Base-by-base conservation (phyloP, 2,329 filamentous ascomycete genomes). In the Beauveria caledonica region DNA sequence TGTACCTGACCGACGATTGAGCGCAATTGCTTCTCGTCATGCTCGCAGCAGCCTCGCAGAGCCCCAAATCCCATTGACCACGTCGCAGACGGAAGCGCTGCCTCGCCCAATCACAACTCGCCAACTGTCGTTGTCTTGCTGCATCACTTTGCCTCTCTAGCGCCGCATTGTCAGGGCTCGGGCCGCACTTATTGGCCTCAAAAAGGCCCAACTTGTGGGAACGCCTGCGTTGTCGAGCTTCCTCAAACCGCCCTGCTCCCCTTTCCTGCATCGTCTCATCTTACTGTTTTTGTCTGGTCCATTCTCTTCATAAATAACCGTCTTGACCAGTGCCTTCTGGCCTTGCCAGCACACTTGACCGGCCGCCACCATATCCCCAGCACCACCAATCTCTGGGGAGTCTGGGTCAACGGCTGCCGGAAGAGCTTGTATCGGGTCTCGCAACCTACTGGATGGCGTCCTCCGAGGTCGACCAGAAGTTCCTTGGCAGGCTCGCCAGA, bases 391-490 rank as follows among this genome's bases (percentile, higher is more conserved):
- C 49, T 44, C 42, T 49, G 19, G 44, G n/a, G 23, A 60, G 42
- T 40, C 33, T 45, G n/a, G 58, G 39, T 15, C 44, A 29, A 50
- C 50, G 36, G 51, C 51, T 44, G 51, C 21, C 52, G 42, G 58
- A 60, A 44, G 42, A 55, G 36, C 33, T 51, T 51, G 55, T 58
- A 25, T 58, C 44, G n/a, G 50, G 49, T 52, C 54, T 48, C 25
- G 50, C 58, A 50, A 51, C 39, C 51, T 59, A 50, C 68, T 70
- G 71, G 64, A 99, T 97, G 94, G 94, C 94, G 77, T 94, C 92
- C 71, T 94, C 92, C 63, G 91, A 96, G 76, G 91, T 97, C 64
- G 94, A 99, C 74, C 92, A 96, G 77, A 99, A 97, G 77, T 96
- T 95, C 76, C 82, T 99, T 69, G 92, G 91, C 76, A 87, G 86